Conservation (phyloP, 306 rosid genomes). For the Chamaecrista fasciculata region DNA sequence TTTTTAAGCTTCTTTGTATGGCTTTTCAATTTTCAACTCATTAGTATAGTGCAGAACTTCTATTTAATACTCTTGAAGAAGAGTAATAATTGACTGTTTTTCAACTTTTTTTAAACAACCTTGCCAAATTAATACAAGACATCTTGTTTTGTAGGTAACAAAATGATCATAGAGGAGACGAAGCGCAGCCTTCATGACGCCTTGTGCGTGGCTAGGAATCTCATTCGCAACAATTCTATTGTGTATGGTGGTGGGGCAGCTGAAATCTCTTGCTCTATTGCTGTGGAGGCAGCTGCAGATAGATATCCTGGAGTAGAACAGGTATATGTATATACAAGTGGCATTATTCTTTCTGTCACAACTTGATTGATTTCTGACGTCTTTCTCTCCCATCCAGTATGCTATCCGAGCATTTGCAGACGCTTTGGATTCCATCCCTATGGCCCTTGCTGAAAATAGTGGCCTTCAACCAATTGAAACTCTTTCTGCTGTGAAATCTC, state of each 20-base stretch:
- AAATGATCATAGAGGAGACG: conserved; percentile 97
- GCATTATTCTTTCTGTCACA: not conserved
- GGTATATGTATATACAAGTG: conserved; percentile 40
- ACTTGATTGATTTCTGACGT: not conserved
- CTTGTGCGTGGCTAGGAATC: conserved; percentile 94
- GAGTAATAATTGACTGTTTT: not conserved
- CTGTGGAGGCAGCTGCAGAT: conserved; percentile 92
- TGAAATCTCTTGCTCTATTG: conserved; percentile 84
- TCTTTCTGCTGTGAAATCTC: conserved; percentile 80
- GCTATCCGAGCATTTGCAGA: conserved; percentile 94
- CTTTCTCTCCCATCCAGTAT: conserved; percentile 52
- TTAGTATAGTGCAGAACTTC: not conserved
- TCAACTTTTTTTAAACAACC: not conserved
- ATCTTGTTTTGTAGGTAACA: conserved; percentile 66
- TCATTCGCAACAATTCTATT: conserved; percentile 88
- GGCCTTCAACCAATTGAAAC: conserved; percentile 98
- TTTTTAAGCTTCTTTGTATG: not conserved
- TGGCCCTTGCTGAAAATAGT: conserved; percentile 99
- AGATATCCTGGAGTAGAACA: conserved; percentile 93
- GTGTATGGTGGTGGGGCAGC: conserved; percentile 99
- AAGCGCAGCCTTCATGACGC: conserved; percentile 96
- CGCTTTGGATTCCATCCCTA: conserved; percentile 83
- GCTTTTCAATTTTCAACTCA: not conserved
- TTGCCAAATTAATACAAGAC: conserved; percentile 23
- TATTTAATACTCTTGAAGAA: not conserved